Conservation (phyloP, 2,329 filamentous ascomycete genomes). For the Teratosphaeria epicoccoides region DNA sequence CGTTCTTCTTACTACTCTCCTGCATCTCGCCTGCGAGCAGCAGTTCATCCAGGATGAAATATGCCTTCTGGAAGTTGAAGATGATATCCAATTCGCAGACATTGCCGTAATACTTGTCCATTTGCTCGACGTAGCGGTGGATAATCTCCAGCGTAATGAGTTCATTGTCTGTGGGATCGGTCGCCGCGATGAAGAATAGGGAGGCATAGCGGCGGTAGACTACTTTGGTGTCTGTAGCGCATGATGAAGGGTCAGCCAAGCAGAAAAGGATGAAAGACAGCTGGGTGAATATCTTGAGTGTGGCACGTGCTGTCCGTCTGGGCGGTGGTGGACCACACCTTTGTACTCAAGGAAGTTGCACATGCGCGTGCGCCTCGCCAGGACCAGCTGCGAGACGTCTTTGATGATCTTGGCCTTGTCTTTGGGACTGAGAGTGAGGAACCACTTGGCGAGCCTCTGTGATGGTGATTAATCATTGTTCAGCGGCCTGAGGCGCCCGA, state of each 20-base stretch:
- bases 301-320: conserved; percentile 2
- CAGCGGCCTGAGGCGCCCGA: background rate
- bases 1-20: conserved; percentile 99
- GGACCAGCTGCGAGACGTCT: conserved; percentile 94
- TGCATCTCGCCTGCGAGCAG: conserved; percentile 92
- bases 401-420: conserved; percentile 99
- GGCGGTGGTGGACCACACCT: conserved; percentile 45
- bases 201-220: conserved; percentile 98
- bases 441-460: conserved; percentile 98
- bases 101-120: conserved; percentile 99
- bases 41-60: conserved; percentile 96
- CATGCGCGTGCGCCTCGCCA: conserved; percentile 93
- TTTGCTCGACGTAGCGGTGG: conserved; percentile 98
- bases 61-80: conserved; percentile 99
- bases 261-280: background rate
- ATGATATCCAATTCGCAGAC: conserved; percentile 99
- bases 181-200: conserved; percentile 97
- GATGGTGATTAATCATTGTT: background rate
- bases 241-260: background rate
- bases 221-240: conserved; percentile 75
- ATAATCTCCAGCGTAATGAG: conserved; percentile 97
- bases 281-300: background rate
- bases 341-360: conserved; percentile 99
- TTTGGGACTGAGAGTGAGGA: conserved; percentile 91
- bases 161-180: conserved; percentile 94